These are phyloP conservation scores for Lepraria neglecta DNA, from an alignment of 495 filamentous ascomycete species.

Conservation along the genomic window DNA sequence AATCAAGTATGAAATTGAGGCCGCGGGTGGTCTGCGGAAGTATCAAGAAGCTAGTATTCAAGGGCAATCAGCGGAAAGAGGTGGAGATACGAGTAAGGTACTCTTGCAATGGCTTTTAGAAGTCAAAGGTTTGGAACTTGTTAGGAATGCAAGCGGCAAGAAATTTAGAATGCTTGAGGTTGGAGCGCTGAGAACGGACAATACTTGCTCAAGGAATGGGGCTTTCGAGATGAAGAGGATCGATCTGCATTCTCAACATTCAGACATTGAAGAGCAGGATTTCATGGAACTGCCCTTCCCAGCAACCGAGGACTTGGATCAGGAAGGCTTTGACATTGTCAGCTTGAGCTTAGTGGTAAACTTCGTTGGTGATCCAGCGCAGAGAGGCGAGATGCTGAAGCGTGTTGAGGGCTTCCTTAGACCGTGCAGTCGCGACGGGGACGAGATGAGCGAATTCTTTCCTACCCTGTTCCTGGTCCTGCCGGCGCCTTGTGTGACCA, in stretches of 20 bases:
- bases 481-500: constrained; percentile 79
- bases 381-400: constrained; percentile 80
- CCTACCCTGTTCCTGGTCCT: constrained; percentile 87
- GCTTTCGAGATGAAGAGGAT: constrained; percentile 75
- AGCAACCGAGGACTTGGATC: constrained; percentile 30
- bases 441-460: constrained; percentile 36
- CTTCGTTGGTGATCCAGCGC: constrained; percentile 72
- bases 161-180: constrained; percentile 73
- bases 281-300: constrained; percentile 89
- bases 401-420: constrained; percentile 63
- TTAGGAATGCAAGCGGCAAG: constrained; percentile 26
- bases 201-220: constrained; percentile 68
- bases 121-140: constrained; percentile 29
- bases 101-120: constrained; percentile 77
- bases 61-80: constrained; percentile 76
- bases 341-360: constrained; percentile 94
- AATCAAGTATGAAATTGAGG: constrained; percentile 55
- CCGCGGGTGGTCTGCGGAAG: constrained; percentile 67
- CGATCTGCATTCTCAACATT: constrained; percentile 79
- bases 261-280: constrained; percentile 77
- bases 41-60: constrained; percentile 88
- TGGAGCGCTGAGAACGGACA: constrained; percentile 77
- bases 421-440: constrained; percentile 16
- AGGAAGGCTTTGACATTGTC: constrained; percentile 76
- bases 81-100: constrained; percentile 82